phyloP scores from a whole-genome alignment of 1,139 yeast genomes.

The Yamadazyma dendronema region DNA sequence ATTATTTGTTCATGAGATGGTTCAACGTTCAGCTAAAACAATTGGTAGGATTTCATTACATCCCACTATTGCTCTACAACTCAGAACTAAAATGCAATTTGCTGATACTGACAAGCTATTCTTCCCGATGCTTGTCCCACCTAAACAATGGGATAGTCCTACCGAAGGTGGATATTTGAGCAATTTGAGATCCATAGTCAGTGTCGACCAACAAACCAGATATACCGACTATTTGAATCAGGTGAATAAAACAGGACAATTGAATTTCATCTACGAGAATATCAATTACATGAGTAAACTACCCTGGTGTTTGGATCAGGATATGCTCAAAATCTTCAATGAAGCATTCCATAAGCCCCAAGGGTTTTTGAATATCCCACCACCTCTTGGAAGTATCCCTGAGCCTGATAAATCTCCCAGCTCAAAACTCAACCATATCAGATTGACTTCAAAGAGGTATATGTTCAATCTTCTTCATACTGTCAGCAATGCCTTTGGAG shows the following conservation, averaged over 20 bases:
- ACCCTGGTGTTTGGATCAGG: conserved; percentile 39
- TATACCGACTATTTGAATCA: conserved; percentile 22
- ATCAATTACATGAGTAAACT: conserved; percentile 29
- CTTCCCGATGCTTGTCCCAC: conserved; percentile 42
- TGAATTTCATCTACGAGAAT: conserved; percentile 29
- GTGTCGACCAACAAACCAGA: conserved; percentile 8
- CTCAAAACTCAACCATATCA: neutral
- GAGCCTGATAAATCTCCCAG: neutral
- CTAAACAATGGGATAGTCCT: conserved; percentile 37
- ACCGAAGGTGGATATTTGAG: conserved; percentile 35
- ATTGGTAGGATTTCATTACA: conserved; percentile 11
- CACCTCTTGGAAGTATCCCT: conserved; percentile 10
- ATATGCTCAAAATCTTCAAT: conserved; percentile 24
- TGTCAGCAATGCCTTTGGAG: conserved; percentile 26
- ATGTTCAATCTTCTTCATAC: conserved; percentile 18
- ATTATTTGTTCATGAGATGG: conserved; percentile 10
- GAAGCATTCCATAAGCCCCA: conserved; percentile 18
- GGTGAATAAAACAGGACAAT: conserved; percentile 34
- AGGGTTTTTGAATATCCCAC: conserved; percentile 34
- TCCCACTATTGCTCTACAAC: conserved; percentile 9
- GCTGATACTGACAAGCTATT: conserved; percentile 5
- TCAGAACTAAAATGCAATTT: conserved; percentile 5
- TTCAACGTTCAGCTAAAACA: conserved; percentile 1
- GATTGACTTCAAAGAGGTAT: conserved; percentile 19
- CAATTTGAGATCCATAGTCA: conserved; percentile 25